Base-by-base conservation (phyloP, 2,329 filamentous ascomycete species). In the Alternaria rosae region DNA sequence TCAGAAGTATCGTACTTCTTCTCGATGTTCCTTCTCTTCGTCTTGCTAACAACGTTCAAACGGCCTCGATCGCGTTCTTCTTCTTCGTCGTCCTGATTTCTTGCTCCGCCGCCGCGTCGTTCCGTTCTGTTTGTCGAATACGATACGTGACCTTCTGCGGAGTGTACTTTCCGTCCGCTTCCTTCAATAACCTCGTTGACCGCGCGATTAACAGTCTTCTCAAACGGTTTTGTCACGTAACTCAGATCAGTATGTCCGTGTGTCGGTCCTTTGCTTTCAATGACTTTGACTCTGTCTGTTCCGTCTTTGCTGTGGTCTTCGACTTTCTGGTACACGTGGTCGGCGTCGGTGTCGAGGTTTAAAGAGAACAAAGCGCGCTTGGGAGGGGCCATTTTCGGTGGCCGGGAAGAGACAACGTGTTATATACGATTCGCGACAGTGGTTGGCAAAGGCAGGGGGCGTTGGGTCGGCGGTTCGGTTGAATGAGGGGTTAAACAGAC, bases 271-370 rank as follows among this genome's bases (percentile, higher is more conserved):
- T 68, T 70, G 32, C 70, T 73, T 48, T 80, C 76, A 42, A 79
- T 51, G 35, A 77, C 69, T 64, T 76, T 79, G 32, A 76, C 70
- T 54, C 74, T 71, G 55, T 78, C 76, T 20, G 61, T 61, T 53
- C 70, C 70, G 43, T 68, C 65, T 45, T 72, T 78, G 38, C 70
- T 77, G 42, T 79, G 75, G 62, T 80, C 68, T 43, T 75, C 68
- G 57, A 80, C 70, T 59, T 77, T 76, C 44, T 79, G 74, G 67
- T 76, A 75, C 17, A 81, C 70, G 64, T 79, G 75, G 30, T 80
- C 75, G 23, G 77, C 70, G 68, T 81, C 73, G 20, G 78, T 80
- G 58, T 79, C 74, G 61, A 82, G 69, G 54, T 79, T 80, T 12
- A 81, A 76, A 0, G 76, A 76, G 65, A 81, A 75, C 56, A 81